Percentiles rank a stretch among this genome's conserved stretches.
Evolutionary conservation across 2,329 filamentous ascomycete genomes (phyloP).

Genomic region (Sporothrix schenckii): DNA sequence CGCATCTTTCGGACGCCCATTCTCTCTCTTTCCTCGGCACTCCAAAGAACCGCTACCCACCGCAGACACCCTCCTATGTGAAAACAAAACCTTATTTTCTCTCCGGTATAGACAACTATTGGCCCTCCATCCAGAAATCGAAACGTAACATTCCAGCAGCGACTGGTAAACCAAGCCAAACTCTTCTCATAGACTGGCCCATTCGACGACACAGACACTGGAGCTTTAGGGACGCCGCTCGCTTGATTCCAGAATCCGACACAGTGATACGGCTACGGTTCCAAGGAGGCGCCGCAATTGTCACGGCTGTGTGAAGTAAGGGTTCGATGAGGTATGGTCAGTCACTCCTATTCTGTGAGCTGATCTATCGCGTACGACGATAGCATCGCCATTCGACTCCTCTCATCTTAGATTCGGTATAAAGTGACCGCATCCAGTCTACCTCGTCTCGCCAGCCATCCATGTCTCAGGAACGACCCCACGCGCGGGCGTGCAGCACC

Average conservation of each 20-base stretch:
- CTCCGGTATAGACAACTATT: not conserved
- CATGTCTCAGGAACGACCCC: conserved; percentile 9
- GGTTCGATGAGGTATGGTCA: not conserved
- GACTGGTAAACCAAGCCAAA: not conserved
- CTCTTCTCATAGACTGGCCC: not conserved
- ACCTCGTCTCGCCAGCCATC: too few species aligned
- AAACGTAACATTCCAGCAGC: not conserved
- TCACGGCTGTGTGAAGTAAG: not conserved
- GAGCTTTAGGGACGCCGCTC: not conserved
- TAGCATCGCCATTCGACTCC: not conserved
- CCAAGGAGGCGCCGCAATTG: not conserved
- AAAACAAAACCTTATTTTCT: not conserved
- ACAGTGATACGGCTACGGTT: not conserved
- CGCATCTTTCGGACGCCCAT: not conserved
- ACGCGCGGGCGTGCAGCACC: not conserved
- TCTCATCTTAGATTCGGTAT: not conserved
- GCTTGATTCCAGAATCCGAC: not conserved
- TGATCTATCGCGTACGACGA: not conserved
- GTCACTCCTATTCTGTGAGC: not conserved
- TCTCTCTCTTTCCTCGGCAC: not conserved
- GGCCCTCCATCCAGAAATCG: not conserved
- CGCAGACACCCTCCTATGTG: not conserved
- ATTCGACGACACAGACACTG: not conserved
- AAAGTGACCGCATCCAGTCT: not conserved
- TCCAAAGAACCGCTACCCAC: not conserved